Percentiles rank a stretch among this genome's conserved stretches.
phyloP scores from a whole-genome alignment of 2,329 filamentous ascomycete species.

The Alternaria incomplexa region DNA sequence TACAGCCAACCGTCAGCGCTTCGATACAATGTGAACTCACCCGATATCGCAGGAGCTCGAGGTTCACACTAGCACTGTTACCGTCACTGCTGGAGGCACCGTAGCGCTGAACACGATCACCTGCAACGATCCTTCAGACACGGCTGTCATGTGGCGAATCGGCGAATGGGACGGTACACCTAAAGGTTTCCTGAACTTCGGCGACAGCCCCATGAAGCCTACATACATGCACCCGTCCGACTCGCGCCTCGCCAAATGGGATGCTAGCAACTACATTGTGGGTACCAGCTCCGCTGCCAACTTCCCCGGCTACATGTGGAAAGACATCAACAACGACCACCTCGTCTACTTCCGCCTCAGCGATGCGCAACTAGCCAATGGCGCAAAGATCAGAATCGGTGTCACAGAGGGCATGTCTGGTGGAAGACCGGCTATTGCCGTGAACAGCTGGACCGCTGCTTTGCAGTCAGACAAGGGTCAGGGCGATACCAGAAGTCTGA shows the following conservation, averaged over 20 bases:
- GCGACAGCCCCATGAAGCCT: conserved; percentile 49
- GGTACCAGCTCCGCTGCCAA: conserved; percentile 15
- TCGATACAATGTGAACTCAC: background rate
- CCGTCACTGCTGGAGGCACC: conserved; percentile 56
- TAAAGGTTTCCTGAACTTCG: conserved; percentile 63
- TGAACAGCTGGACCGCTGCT: conserved; percentile 25
- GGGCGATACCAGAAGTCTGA: conserved; percentile 26
- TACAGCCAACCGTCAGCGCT: background rate
- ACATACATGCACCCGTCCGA: conserved; percentile 52
- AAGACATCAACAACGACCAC: conserved; percentile 51
- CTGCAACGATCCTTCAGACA: conserved; percentile 54
- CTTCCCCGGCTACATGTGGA: conserved; percentile 54
- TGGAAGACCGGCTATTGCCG: conserved; percentile 21
- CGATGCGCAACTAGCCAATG: conserved; percentile 25
- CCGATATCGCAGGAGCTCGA: conserved; percentile 23
- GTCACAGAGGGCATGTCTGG: conserved; percentile 28
- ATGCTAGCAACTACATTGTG: conserved; percentile 27
- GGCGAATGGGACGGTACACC: conserved; percentile 67
- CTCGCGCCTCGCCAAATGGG: conserved; percentile 38
- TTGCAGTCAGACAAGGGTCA: conserved; percentile 24
- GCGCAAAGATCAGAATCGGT: conserved; percentile 28
- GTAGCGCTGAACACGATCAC: conserved; percentile 58
- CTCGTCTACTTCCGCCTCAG: conserved; percentile 49
- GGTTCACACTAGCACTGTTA: conserved; percentile 42
- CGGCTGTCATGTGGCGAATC: conserved; percentile 63